A percentile compares a stretch with the other conserved stretches of the same genome.
Conservation (phyloP, 2,329 filamentous ascomycete species). For the Lojkania enalia region DNA sequence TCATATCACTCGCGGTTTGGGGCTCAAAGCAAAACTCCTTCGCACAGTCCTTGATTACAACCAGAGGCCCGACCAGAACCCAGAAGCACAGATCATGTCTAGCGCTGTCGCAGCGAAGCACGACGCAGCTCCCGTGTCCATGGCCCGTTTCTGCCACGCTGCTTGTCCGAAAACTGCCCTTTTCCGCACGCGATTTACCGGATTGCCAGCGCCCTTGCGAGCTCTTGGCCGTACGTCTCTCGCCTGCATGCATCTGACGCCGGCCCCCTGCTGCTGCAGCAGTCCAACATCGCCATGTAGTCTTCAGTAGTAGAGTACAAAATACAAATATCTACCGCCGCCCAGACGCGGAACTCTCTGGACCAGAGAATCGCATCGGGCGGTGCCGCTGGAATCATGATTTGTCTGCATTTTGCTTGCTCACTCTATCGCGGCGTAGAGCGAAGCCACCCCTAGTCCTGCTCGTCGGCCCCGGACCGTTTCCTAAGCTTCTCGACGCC, state of each 20-base stretch:
- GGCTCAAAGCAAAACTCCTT: neutral
- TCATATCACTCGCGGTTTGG: slow-evolving; percentile 12
- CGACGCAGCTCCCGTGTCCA: neutral
- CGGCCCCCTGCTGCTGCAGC: too few species aligned
- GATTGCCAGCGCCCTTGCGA: too few species aligned
- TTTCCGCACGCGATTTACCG: slow-evolving; percentile 1
- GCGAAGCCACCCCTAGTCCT: slow-evolving; percentile 15
- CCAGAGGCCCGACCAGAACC: slow-evolving; percentile 5
- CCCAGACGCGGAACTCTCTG: too few species aligned
- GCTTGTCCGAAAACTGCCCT: neutral
- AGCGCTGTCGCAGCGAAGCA: neutral
- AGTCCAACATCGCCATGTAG: too few species aligned
- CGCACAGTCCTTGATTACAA: slow-evolving; percentile 9
- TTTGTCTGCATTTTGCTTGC: too few species aligned
- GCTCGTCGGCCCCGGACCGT: slow-evolving; percentile 45
- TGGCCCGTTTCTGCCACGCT: neutral
- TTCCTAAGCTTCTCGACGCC: slow-evolving; percentile 55
- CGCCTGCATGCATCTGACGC: neutral
- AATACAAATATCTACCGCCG: too few species aligned
- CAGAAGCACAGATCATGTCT: slow-evolving; percentile 5
- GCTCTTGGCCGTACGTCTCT: too few species aligned
- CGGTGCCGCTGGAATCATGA: too few species aligned
- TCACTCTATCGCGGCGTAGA: slow-evolving; percentile 8
- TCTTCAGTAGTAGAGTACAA: too few species aligned
- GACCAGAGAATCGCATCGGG: too few species aligned